Evolutionary conservation across 495 filamentous ascomycete species (phyloP).

Genomic region (Talaromyces proteolyticus): DNA sequence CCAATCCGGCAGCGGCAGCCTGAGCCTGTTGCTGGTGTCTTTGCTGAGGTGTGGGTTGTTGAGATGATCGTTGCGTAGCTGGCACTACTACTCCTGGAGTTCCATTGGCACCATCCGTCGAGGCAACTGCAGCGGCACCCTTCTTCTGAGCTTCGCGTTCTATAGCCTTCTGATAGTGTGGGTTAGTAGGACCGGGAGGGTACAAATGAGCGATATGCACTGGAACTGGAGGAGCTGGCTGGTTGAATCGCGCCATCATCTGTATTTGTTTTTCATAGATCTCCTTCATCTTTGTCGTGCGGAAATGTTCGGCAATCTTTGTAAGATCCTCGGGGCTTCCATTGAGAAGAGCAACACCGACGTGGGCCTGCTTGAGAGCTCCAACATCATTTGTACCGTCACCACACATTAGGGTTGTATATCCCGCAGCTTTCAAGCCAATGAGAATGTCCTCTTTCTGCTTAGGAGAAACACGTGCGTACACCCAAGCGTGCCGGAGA

Average conservation of each 20-base stretch:
- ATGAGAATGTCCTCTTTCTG: conserved; percentile 98
- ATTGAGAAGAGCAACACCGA: conserved; percentile 94
- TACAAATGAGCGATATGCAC: conserved; percentile 89
- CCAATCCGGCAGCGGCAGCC: conserved; percentile 67
- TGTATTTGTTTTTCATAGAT: conserved; percentile 92
- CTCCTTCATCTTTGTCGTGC: conserved; percentile 95
- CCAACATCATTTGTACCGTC: conserved; percentile 99
- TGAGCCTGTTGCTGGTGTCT: conserved; percentile 54
- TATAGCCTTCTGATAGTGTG: conserved; percentile 93
- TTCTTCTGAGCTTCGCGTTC: conserved; percentile 74
- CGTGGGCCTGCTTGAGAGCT: conserved; percentile 95
- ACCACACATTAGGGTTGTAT: conserved; percentile 98
- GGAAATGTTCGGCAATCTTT: conserved; percentile 85
- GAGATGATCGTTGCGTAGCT: conserved; percentile 54
- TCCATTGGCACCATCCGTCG: conserved; percentile 41
- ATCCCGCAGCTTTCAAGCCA: conserved; percentile 91
- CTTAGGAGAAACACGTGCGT: conserved; percentile 95
- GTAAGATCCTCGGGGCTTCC: conserved; percentile 86
- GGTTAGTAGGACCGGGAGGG: conserved; percentile 84
- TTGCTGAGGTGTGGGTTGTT: conserved; percentile 45
- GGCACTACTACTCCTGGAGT: conserved; percentile 65
- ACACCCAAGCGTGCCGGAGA: conserved; percentile 91
- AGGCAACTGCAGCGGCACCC: conserved; percentile 43
- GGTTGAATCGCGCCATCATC: conserved; percentile 91
- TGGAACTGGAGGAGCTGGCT: conserved; percentile 84